A percentile compares a stretch with the other conserved stretches of the same genome.
These are phyloP conservation scores for Scedosporium dehoogii DNA, from an alignment of 2,329 filamentous ascomycete species.

Conservation along the genomic window DNA sequence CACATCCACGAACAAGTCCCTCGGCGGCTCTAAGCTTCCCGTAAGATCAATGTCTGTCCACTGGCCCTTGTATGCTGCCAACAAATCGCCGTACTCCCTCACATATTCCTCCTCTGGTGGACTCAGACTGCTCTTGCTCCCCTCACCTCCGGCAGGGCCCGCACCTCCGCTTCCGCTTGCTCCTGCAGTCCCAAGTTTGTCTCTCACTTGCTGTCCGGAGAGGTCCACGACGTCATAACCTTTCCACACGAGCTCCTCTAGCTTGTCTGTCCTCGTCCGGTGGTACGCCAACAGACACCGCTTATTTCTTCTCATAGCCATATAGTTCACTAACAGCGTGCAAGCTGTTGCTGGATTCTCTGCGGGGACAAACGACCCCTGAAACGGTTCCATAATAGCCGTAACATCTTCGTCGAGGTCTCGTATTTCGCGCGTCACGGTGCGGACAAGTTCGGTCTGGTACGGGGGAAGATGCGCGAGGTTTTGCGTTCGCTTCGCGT, in stretches of 20 bases:
- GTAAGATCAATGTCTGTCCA: conserved; percentile 98
- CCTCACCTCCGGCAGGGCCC: conserved; percentile 32
- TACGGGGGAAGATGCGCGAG: conserved; percentile 82
- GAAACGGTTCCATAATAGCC: conserved; percentile 70
- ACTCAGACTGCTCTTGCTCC: conserved; percentile 65
- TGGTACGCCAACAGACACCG: conserved; percentile 93
- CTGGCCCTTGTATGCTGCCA: conserved; percentile 95
- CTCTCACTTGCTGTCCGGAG: conserved; percentile 41
- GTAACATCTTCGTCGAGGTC: conserved; percentile 83
- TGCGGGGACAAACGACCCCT: conserved; percentile 75
- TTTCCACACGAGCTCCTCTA: conserved; percentile 90
- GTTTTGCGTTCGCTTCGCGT: conserved; percentile 89
- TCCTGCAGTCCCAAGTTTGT: conserved; percentile 11
- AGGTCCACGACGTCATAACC: conserved; percentile 75
- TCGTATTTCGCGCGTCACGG: conserved; percentile 81
- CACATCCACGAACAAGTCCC: conserved; percentile 93
- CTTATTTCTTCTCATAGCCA: conserved; percentile 94
- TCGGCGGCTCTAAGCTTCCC: conserved; percentile 85
- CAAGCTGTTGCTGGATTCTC: conserved; percentile 77
- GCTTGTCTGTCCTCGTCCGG: conserved; percentile 75
- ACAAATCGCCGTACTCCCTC: conserved; percentile 77
- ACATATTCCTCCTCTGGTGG: conserved; percentile 97
- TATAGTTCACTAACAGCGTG: conserved; percentile 81
- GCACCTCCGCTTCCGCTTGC: conserved; percentile 7
- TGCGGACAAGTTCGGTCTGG: conserved; percentile 81